phyloP scores from a whole-genome alignment of 1,284 basidiomycete genomes.

The Porodaedalea pini region DNA sequence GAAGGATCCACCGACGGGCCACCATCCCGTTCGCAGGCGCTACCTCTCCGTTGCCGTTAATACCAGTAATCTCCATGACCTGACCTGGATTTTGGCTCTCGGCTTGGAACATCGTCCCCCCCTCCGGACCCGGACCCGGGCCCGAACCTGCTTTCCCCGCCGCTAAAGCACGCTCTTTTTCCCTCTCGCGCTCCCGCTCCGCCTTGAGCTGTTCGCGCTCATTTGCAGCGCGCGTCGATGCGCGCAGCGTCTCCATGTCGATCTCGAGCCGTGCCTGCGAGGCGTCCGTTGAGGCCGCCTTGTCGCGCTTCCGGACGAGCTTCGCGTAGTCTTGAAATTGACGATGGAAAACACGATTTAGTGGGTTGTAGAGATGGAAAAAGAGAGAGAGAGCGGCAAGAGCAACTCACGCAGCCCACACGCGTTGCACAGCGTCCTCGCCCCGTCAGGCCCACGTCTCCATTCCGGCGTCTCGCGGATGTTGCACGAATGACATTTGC shows the following conservation, averaged over 20 bases:
- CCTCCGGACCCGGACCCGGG: background rate
- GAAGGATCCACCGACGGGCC: background rate
- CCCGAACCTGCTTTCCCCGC: background rate
- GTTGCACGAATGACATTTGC: constrained; percentile 80
- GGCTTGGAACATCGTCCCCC: background rate
- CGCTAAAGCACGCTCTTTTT: background rate
- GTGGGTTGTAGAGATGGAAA: background rate
- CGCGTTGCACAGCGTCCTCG: constrained; percentile 76
- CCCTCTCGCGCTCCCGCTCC: constrained; percentile 11
- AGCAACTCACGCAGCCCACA: constrained; percentile 70
- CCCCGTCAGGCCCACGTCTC: constrained; percentile 75
- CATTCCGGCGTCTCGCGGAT: constrained; percentile 83
- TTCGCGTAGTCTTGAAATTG: constrained; percentile 64
- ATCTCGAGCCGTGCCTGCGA: constrained; percentile 44
- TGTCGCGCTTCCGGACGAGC: constrained; percentile 69
- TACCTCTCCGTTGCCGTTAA: background rate
- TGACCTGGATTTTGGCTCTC: background rate
- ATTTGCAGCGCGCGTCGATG: constrained; percentile 57
- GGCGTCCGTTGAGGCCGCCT: constrained; percentile 51
- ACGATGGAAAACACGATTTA: background rate
- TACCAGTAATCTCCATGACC: background rate
- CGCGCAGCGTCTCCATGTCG: constrained; percentile 69
- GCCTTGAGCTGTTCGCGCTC: constrained; percentile 25
- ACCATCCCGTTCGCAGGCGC: background rate
- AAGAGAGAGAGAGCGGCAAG: constrained; percentile 16